Conservation (phyloP, 164 flowering plant genomes). For the Vitis cinerea region DNA sequence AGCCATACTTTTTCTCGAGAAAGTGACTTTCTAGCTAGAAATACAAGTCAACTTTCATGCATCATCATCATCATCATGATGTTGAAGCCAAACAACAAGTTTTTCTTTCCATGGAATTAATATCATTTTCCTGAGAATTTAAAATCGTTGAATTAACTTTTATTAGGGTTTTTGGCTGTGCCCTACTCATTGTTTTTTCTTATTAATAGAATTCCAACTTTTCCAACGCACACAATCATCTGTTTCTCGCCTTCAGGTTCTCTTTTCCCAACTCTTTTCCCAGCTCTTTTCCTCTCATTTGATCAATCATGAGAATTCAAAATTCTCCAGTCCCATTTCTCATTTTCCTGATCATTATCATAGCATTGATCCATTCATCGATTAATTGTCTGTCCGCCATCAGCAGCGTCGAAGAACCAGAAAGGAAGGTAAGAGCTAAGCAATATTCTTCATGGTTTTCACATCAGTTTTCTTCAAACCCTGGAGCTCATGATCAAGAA, state of each 20-base stretch:
- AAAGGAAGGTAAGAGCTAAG: not conserved
- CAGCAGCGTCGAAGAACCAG: not conserved
- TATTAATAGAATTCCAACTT: too few species aligned
- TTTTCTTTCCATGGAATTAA: too few species aligned
- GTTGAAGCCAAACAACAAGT: too few species aligned
- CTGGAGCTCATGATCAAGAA: not conserved
- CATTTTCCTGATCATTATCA: conserved; percentile 1
- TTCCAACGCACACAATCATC: not conserved
- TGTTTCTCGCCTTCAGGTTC: not conserved
- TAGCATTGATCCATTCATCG: conserved; percentile 2
- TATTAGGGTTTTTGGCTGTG: too few species aligned
- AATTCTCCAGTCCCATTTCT: conserved; percentile 8
- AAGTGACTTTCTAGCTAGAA: too few species aligned
- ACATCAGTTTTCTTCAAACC: not conserved
- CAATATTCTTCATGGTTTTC: not conserved
- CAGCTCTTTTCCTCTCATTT: not conserved
- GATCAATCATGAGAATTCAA: conserved; percentile 11
- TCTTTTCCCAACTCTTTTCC: too few species aligned
- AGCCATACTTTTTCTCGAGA: too few species aligned
- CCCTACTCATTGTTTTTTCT: too few species aligned
- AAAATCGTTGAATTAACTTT: too few species aligned
- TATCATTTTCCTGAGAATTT: too few species aligned
- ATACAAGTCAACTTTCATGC: too few species aligned
- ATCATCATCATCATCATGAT: too few species aligned
- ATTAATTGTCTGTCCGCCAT: not conserved